phyloP scores from a whole-genome alignment of 805 yeast genomes.

The Cyberlindnera misumaiensis region DNA sequence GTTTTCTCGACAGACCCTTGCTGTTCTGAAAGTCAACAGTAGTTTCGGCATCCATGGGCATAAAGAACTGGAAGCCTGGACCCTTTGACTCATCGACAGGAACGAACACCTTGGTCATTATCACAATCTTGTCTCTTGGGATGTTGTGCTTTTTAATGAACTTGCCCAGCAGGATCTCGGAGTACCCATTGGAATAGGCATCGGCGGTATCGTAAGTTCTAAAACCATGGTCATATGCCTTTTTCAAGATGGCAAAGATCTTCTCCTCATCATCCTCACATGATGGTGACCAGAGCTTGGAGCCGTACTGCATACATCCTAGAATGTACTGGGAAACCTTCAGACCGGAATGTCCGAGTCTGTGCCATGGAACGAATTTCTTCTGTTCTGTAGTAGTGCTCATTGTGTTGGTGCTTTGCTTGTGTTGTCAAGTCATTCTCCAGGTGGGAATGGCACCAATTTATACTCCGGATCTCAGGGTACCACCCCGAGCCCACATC shows the following conservation, averaged over 20 bases:
- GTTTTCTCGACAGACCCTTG: conserved; percentile 39
- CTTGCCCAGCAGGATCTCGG: conserved; percentile 45
- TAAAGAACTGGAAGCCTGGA: too few relatives aligned
- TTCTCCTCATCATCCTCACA: conserved; percentile 41
- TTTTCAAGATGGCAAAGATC: conserved; percentile 36
- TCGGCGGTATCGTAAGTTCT: conserved; percentile 49
- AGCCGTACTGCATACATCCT: conserved; percentile 51
- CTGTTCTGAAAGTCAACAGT: too few relatives aligned
- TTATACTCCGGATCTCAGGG: too few relatives aligned
- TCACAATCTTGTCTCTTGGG: conserved; percentile 47
- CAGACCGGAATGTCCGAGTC: conserved; percentile 40
- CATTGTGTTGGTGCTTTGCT: too few relatives aligned
- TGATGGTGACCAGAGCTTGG: conserved; percentile 39
- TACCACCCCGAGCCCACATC: too few relatives aligned
- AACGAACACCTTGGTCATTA: conserved; percentile 37
- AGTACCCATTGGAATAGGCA: conserved; percentile 38
- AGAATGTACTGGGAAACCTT: conserved; percentile 42
- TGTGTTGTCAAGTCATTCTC: too few relatives aligned
- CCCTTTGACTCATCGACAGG: conserved; percentile 13
- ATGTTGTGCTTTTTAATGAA: conserved; percentile 45
- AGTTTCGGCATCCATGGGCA: too few relatives aligned
- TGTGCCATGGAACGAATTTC: too few relatives aligned
- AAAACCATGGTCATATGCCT: conserved; percentile 40
- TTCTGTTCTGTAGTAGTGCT: too few relatives aligned
- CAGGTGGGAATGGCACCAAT: too few relatives aligned